A percentile compares a stretch with the other conserved stretches of the same genome.
phyloP scores from a whole-genome alignment of 306 rosid genomes.

The cucumber (Cucumis sativus) region DNA sequence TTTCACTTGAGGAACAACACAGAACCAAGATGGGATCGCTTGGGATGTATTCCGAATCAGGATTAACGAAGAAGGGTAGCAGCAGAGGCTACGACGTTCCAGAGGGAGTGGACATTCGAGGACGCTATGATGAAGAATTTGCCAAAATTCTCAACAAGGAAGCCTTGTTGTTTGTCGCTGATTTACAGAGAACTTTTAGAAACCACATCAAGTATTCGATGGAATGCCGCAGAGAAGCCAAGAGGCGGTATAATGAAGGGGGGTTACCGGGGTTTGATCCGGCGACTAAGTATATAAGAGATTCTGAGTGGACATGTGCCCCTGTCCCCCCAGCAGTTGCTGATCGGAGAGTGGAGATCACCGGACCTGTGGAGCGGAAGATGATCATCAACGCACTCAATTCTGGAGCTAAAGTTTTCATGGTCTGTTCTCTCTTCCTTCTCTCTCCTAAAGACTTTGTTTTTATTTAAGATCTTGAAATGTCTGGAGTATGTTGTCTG shows the following conservation, averaged over 20 bases:
- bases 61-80: conserved; percentile 2
- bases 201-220: conserved; percentile 54
- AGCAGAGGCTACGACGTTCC: conserved; percentile 44
- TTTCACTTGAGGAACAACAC: not conserved
- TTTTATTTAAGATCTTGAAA: not conserved
- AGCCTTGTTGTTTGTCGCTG: conserved; percentile 58
- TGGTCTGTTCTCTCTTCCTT: conserved; percentile 30
- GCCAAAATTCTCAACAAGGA: conserved; percentile 58
- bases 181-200: conserved; percentile 63
- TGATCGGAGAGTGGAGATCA: conserved; percentile 85
- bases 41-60: conserved; percentile 19
- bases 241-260: conserved; percentile 58
- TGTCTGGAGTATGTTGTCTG: too few relatives aligned
- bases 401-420: conserved; percentile 85
- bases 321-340: conserved; percentile 46
- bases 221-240: conserved; percentile 65
- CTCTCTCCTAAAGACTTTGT: not conserved
- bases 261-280: conserved; percentile 64
- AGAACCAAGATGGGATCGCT: conserved; percentile 14
- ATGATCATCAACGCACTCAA: conserved; percentile 92
- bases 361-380: conserved; percentile 83
- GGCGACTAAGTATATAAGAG: conserved; percentile 46
- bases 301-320: conserved; percentile 65
- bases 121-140: conserved; percentile 55
- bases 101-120: conserved; percentile 60